Conservation (phyloP, 257 asterid genomes). For the Lycium ferocissimum region DNA sequence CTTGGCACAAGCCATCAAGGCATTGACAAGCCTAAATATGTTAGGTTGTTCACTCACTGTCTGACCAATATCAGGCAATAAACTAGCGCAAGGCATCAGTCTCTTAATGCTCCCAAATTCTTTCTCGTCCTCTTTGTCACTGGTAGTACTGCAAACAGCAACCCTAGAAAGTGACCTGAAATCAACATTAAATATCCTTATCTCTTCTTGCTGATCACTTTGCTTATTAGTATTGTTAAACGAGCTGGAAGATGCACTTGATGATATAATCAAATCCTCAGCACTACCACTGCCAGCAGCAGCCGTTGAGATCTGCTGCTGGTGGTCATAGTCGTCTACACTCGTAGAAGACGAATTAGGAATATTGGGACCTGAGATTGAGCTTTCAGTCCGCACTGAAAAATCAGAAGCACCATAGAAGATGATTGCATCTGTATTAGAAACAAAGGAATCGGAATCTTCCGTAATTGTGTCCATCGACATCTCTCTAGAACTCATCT, state of each 20-base stretch:
- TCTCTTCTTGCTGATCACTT: no score
- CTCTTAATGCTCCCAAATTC: no score
- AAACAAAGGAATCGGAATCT: neutral
- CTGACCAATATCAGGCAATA: neutral
- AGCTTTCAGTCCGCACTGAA: neutral
- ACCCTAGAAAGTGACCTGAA: no score
- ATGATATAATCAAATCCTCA: neutral
- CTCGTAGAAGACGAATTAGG: neutral
- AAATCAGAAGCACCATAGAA: neutral
- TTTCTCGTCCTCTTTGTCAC: no score
- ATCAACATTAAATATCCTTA: no score
- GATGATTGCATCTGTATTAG: neutral
- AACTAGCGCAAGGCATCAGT: no score
- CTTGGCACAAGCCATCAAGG: no score
- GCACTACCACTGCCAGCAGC: neutral
- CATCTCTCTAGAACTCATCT: neutral
- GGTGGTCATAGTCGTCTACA: neutral
- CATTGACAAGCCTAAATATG: no score
- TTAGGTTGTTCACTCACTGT: slow-evolving; percentile 67
- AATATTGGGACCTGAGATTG: neutral
- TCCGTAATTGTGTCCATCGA: neutral
- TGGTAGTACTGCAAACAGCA: no score
- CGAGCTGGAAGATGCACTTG: neutral
- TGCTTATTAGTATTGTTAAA: no score
- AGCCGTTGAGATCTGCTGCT: neutral